These are phyloP conservation scores for Ascochyta pisi DNA, from an alignment of 2,329 filamentous ascomycete species.

Conservation along the genomic window DNA sequence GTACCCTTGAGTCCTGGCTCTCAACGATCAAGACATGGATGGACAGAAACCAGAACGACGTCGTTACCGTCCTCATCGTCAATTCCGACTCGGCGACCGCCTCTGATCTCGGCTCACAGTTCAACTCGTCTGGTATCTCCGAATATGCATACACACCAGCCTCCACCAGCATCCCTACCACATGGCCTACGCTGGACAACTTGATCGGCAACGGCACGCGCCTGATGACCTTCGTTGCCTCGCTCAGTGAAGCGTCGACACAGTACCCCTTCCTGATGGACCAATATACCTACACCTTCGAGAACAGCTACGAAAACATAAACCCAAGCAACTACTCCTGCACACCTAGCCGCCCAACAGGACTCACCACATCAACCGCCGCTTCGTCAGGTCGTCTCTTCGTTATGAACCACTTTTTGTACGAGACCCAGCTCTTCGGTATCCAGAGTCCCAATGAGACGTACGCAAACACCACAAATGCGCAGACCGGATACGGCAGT, in stretches of 20 bases:
- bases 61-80: slow-evolving; percentile 76
- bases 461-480: slow-evolving; percentile 70
- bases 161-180: slow-evolving; percentile 53
- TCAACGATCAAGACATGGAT: slow-evolving; percentile 71
- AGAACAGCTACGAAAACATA: slow-evolving; percentile 73
- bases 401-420: slow-evolving; percentile 82
- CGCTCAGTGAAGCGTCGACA: slow-evolving; percentile 43
- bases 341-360: slow-evolving; percentile 69
- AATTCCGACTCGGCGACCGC: slow-evolving; percentile 69
- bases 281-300: slow-evolving; percentile 73
- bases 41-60: slow-evolving; percentile 72
- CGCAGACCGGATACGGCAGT: slow-evolving; percentile 63
- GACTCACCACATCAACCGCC: slow-evolving; percentile 52
- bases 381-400: slow-evolving; percentile 70
- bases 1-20: slow-evolving; percentile 70
- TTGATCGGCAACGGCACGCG: slow-evolving; percentile 71
- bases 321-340: slow-evolving; percentile 73
- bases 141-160: slow-evolving; percentile 61
- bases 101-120: slow-evolving; percentile 60
- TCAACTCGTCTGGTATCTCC: slow-evolving; percentile 61
- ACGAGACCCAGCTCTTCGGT: slow-evolving; percentile 58
- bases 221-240: slow-evolving; percentile 73
- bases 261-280: slow-evolving; percentile 65
- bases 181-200: slow-evolving; percentile 75
- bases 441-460: slow-evolving; percentile 53